Conservation (phyloP, 2,329 filamentous ascomycete genomes). For the Botrytis porri region DNA sequence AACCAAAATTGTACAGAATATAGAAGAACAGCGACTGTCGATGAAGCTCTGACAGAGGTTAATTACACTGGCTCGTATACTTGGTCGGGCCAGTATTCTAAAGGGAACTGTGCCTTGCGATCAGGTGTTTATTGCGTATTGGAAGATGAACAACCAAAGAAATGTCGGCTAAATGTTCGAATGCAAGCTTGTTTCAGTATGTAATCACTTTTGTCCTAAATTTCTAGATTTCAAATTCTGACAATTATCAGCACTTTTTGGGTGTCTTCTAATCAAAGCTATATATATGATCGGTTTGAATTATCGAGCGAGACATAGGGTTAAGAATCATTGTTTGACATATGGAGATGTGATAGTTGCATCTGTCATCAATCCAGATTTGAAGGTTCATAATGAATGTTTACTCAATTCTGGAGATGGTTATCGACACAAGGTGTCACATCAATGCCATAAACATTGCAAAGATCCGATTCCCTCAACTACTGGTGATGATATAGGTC, state of each 20-base stretch:
- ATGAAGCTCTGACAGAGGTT: not conserved
- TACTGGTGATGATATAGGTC: slow-evolving; percentile 26
- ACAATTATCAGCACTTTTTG: slow-evolving; percentile 17
- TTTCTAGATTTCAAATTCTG: not conserved
- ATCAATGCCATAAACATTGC: slow-evolving; percentile 31
- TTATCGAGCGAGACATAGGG: slow-evolving; percentile 20
- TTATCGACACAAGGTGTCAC: slow-evolving; percentile 23
- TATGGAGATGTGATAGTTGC: slow-evolving; percentile 30
- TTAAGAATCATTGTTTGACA: slow-evolving; percentile 26
- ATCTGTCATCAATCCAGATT: slow-evolving; percentile 27
- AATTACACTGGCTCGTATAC: not conserved
- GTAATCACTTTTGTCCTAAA: not conserved
- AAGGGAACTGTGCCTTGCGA: slow-evolving; percentile 18
- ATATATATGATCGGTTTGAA: slow-evolving; percentile 29
- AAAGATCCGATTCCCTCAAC: slow-evolving; percentile 25
- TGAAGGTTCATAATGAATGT: slow-evolving; percentile 31
- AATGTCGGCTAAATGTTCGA: slow-evolving; percentile 27
- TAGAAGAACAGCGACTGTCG: not conserved
- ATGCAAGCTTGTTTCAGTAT: slow-evolving; percentile 29
- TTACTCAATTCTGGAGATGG: slow-evolving; percentile 31
- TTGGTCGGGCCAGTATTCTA: not conserved
- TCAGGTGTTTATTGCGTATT: slow-evolving; percentile 6
- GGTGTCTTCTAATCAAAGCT: slow-evolving; percentile 28
- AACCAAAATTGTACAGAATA: slow-evolving; percentile 21
- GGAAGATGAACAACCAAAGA: slow-evolving; percentile 9